Percentiles rank a stretch among this genome's conserved stretches.
Conservation (phyloP, 306 rosid species). For the Glycyrrhiza uralensis region DNA sequence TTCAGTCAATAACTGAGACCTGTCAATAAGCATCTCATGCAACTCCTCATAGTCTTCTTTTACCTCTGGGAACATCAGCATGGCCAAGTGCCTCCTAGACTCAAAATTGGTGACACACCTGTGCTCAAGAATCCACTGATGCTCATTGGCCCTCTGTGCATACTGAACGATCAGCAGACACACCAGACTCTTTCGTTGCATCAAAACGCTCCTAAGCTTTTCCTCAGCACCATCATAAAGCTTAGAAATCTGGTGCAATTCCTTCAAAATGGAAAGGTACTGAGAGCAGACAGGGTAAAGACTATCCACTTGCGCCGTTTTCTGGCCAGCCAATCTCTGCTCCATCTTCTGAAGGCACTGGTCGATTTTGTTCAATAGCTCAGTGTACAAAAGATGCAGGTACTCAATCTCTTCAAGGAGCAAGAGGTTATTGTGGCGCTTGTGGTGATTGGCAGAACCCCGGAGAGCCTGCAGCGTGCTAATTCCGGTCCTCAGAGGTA, state of each 20-base stretch:
- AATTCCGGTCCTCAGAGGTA: constrained; percentile 51
- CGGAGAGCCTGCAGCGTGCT: constrained; percentile 17
- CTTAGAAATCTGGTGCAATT: constrained; percentile 52
- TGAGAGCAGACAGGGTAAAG: constrained; percentile 65
- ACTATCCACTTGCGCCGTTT: constrained; percentile 33
- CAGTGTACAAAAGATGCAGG: constrained; percentile 36
- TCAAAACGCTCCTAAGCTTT: constrained; percentile 54
- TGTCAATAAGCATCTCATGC: constrained; percentile 97
- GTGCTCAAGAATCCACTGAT: constrained; percentile 73
- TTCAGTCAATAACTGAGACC: constrained; percentile 80
- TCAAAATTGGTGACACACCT: constrained; percentile 69
- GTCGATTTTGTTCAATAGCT: constrained; percentile 52
- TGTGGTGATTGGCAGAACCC: constrained; percentile 6
- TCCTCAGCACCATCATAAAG: constrained; percentile 61
- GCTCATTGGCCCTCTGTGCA: constrained; percentile 68
- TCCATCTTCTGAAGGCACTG: constrained; percentile 56
- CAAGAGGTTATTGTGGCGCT: constrained; percentile 27
- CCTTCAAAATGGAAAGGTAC: constrained; percentile 78
- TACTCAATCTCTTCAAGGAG: constrained; percentile 47
- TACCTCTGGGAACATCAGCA: constrained; percentile 89
- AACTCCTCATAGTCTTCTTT: constrained; percentile 85
- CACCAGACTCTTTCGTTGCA: constrained; percentile 41
- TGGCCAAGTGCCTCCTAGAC: constrained; percentile 79
- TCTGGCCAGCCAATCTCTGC: constrained; percentile 37
- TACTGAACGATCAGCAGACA: constrained; percentile 48